Base-by-base conservation (phyloP, 192 early-diverging fungal genomes). In the Mycoemilia scoparia region DNA sequence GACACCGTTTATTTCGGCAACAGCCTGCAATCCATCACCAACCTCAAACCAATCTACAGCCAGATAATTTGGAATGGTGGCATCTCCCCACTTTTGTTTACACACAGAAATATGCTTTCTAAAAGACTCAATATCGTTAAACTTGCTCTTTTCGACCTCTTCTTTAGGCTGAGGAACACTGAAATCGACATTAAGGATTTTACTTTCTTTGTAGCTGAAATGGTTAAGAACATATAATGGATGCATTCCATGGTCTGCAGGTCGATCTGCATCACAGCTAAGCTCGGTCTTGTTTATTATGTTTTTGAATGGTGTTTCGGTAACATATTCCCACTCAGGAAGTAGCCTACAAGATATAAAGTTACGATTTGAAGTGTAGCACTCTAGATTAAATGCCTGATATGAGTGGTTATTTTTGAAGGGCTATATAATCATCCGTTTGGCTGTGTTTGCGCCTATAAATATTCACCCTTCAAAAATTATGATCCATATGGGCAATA, bases 211-310 rank as follows among this genome's bases (percentile, higher is more conserved):
- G 18, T 64, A 64, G 8, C 24, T 46, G 35, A 64, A 64, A 29
- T 64, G 60, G 36, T 64, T 64, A 31, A 64, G 38, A 18, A 57
- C 54, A 13, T 57, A 21, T 9, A 64, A 40, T 12, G 57, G 50
- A 10, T 52, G 41, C 2, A 55, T 43, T 8, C 40, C 18, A 12
- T 34, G 38, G 21, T 64, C 54, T 1, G 18, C 22, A 2, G 60
- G 60, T 2, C 60, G 41, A 10, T 57, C 54, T 38, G 53, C 51
- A 31, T 45, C 49, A 21, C 60, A 64, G 0, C 46, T 45, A 28
- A 64, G 57, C 18, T 51, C 16, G 5, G 31, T 29, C 2, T 56
- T 50, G 0, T 52, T 52, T 24, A 44, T 24, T 4, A 62, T 39
- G 20, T 62, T 62, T 7, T 40, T 35, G 9, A 51, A 62, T 0